Percentiles rank a stretch among this genome's conserved stretches.
Conservation (phyloP, 371 early-diverging fungal genomes). For the Batkoa obscura region DNA sequence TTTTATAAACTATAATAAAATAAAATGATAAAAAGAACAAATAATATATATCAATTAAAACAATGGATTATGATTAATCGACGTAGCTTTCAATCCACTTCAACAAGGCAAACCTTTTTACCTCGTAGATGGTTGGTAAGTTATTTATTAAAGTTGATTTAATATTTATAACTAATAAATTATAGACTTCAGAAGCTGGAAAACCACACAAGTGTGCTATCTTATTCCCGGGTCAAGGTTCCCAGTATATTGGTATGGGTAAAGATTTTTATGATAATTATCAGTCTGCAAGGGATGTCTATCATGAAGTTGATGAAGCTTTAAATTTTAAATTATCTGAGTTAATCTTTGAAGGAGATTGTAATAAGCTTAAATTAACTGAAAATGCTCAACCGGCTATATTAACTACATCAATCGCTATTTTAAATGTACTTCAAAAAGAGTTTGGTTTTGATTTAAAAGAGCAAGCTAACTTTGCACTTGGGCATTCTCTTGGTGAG, state of each 20-base stretch:
- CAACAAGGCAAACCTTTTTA: neutral
- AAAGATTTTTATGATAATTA: slow-evolving; percentile 65
- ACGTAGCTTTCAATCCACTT: neutral
- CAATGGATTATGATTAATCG: too few species aligned
- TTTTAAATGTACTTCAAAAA: slow-evolving; percentile 57
- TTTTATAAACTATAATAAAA: too few species aligned
- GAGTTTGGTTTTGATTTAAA: slow-evolving; percentile 63
- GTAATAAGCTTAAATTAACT: slow-evolving; percentile 55
- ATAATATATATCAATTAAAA: too few species aligned
- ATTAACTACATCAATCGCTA: slow-evolving; percentile 72
- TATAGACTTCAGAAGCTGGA: neutral
- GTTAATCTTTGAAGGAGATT: slow-evolving; percentile 67
- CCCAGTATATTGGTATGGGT: slow-evolving; percentile 86
- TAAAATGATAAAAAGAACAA: too few species aligned
- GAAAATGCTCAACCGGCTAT: slow-evolving; percentile 92
- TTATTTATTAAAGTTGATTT: neutral
- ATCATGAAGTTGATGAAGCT: slow-evolving; percentile 78
- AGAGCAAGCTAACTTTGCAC: slow-evolving; percentile 44
- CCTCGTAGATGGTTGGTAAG: neutral
- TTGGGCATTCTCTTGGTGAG: slow-evolving; percentile 93
- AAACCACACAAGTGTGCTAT: neutral
- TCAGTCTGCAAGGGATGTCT: slow-evolving; percentile 50
- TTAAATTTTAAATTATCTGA: slow-evolving; percentile 40
- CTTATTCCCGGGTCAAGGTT: slow-evolving; percentile 49
- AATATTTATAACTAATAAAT: neutral